Evolutionary conservation across 139 green algal species (phyloP).

Genomic region (Coelastrella sp.): DNA sequence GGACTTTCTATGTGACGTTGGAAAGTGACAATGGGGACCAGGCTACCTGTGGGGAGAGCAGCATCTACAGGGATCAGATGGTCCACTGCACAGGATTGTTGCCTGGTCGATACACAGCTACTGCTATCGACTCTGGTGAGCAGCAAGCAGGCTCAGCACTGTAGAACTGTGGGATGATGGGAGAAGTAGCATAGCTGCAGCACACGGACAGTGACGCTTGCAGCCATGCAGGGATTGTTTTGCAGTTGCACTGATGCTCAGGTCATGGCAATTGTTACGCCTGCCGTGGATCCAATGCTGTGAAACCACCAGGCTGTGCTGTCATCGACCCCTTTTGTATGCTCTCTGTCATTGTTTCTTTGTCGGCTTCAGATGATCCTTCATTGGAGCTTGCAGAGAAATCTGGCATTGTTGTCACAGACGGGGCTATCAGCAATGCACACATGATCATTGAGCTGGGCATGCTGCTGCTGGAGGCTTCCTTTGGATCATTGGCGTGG

Average conservation of each 20-base stretch:
- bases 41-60: not conserved
- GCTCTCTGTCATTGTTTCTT: not conserved
- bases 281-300: too few relatives aligned
- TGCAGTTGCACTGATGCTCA: not conserved
- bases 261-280: not conserved
- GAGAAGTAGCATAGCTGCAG: not conserved
- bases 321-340: too few relatives aligned
- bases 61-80: conserved; percentile 10
- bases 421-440: not conserved
- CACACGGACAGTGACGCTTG: too few relatives aligned
- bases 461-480: conserved; percentile 25
- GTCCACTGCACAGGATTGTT: conserved; percentile 6
- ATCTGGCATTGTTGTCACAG: not conserved
- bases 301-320: too few relatives aligned
- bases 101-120: not conserved
- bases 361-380: not conserved
- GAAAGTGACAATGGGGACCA: not conserved
- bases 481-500: conserved; percentile 34
- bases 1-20: not conserved
- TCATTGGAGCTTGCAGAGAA: not conserved
- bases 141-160: not conserved
- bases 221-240: not conserved
- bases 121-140: not conserved
- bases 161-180: not conserved
- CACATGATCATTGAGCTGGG: not conserved